These are phyloP conservation scores for Lactarius hatsudake DNA, from an alignment of 768 basidiomycete genomes.

Conservation along the genomic window DNA sequence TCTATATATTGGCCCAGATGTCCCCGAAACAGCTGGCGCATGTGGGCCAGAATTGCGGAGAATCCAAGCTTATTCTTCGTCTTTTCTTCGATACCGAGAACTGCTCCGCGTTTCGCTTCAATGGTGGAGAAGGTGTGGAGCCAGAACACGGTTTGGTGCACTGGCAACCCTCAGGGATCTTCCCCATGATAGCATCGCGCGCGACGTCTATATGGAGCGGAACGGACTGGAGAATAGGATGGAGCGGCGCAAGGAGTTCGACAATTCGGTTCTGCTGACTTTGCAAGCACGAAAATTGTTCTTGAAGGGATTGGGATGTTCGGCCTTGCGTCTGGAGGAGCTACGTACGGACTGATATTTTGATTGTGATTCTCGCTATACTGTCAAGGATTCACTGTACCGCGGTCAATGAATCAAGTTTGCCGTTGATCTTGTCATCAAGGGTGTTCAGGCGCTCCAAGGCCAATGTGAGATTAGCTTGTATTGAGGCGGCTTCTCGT, in stretches of 20 bases:
- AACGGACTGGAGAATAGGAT: slow-evolving; percentile 58
- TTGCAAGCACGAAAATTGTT: slow-evolving; percentile 31
- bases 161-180: slow-evolving; percentile 18
- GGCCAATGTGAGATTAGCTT: slow-evolving; percentile 21
- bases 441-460: slow-evolving; percentile 28
- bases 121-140: background rate
- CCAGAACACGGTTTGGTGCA: slow-evolving; percentile 4
- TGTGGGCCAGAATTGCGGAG: background rate
- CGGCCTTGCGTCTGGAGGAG: slow-evolving; percentile 17
- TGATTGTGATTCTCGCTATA: background rate
- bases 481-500: slow-evolving; percentile 26
- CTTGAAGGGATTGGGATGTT: slow-evolving; percentile 20
- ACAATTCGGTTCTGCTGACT: slow-evolving; percentile 60
- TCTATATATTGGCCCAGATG: background rate
- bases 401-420: slow-evolving; percentile 20
- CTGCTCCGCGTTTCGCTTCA: slow-evolving; percentile 1
- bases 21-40: background rate
- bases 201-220: slow-evolving; percentile 52
- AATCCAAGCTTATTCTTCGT: background rate
- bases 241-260: slow-evolving; percentile 52
- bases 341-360: slow-evolving; percentile 3
- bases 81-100: slow-evolving; percentile 8
- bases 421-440: slow-evolving; percentile 30
- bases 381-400: slow-evolving; percentile 11
- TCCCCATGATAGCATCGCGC: slow-evolving; percentile 30